Base-by-base conservation (phyloP, 805 yeast genomes). In the Cyberlindnera amylophila region DNA sequence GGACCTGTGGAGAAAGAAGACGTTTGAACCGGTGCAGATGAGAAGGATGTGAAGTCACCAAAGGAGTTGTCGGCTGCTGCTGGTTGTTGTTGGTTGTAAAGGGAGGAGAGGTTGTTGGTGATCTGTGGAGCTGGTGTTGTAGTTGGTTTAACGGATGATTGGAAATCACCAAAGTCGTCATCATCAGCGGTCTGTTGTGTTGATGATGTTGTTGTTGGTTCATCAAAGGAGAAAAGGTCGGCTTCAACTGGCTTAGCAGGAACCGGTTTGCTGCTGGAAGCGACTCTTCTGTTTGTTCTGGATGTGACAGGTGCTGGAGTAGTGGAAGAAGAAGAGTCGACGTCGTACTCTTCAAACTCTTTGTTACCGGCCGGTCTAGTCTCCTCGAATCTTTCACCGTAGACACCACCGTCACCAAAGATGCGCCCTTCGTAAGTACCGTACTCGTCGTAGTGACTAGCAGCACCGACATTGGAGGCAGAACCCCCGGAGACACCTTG, bases 101-200 rank as follows among this genome's bases (percentile, higher is more conserved):
- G 48, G 38, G 61, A 63, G 19, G 67, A 57, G 9, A 68, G 50
- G 34, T 63, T 65, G 38, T 39, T 51, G 15, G 41, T 28, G 21
- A 43, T 18, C 21, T 47, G 54, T 8, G 59, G 42, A 3, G 58
- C 21, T 10, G 49, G 23, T 19, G 61, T 28, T 9, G 54, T 36
- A 17, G 44, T 44, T 31, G 46, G 41, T 17, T 39, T 47, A 4
- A 75, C 79, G 11, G 88, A 84, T 45, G 72, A 65, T 62, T 85
- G 91, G 72, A 85, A 85, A 51, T 85, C 93, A 50, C 84, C 88
- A 59, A 86, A 86, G 32, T 85, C 93, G 49, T 83, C 88, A 42
- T 74, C 77, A 23, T 75, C 85, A 9, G 72, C 78, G 6, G 61
- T 46, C 4, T 53, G 34, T 16, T 58, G 51, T 21, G 61, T 14